A percentile compares a stretch with the other conserved stretches of the same genome.
Evolutionary conservation across 2,329 filamentous ascomycete genomes (phyloP).

Genomic region (Nothopassalora personata): DNA sequence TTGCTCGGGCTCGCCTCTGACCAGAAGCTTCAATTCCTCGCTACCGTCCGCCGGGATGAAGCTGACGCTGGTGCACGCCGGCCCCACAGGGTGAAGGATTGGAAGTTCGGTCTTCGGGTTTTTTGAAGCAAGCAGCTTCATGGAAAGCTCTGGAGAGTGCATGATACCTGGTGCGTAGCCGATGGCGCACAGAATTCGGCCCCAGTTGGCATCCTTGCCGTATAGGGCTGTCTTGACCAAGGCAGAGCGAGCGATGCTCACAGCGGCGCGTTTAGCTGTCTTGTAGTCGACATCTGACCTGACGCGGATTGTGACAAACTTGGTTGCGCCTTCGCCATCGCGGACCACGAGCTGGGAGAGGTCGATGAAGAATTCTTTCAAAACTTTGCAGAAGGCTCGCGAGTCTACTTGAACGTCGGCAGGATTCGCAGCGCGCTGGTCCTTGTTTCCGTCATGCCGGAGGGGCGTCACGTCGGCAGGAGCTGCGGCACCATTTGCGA

Average conservation of each 20-base stretch:
- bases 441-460: not conserved
- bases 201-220: constrained; percentile 97
- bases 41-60: constrained; percentile 76
- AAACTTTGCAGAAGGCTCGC: constrained; percentile 58
- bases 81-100: constrained; percentile 50
- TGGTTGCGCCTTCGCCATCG: constrained; percentile 95
- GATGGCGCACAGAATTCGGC: constrained; percentile 88
- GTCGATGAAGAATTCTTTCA: constrained; percentile 74
- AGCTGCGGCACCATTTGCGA: constrained; percentile 85
- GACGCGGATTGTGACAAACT: constrained; percentile 91
- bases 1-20: constrained; percentile 72
- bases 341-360: constrained; percentile 90
- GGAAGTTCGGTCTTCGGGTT: not conserved
- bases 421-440: not conserved
- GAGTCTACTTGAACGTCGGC: constrained; percentile 1
- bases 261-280: constrained; percentile 70
- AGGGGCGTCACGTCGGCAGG: constrained; percentile 16
- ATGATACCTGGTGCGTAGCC: constrained; percentile 67
- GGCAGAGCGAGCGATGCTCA: constrained; percentile 82
- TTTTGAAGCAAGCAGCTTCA: not conserved
- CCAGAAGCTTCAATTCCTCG: constrained; percentile 67
- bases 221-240: constrained; percentile 97
- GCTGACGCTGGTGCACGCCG: constrained; percentile 68
- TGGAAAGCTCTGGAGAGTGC: constrained; percentile 19
- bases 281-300: constrained; percentile 11